Conservation (phyloP, 352 stramenopile species). For the Phytophthora litchii region DNA sequence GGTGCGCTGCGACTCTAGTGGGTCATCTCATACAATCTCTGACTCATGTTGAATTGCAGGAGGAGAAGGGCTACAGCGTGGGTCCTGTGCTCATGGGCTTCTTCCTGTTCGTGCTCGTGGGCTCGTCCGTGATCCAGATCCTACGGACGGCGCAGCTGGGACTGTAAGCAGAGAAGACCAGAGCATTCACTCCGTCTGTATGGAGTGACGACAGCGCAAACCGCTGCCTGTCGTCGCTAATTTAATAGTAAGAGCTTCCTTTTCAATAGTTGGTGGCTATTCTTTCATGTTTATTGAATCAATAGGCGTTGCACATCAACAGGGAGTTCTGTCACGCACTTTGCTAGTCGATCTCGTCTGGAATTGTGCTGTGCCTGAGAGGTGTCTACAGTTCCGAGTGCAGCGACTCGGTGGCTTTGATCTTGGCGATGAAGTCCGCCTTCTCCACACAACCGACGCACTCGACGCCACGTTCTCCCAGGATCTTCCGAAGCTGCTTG, state of each 20-base stretch:
- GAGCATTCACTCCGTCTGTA: not conserved
- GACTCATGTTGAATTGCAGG: constrained; percentile 30
- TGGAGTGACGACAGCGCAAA: constrained; percentile 14
- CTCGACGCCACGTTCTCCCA: constrained; percentile 91
- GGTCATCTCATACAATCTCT: not conserved
- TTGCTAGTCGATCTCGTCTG: constrained; percentile 2
- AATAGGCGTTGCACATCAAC: constrained; percentile 16
- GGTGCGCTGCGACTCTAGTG: constrained; percentile 35
- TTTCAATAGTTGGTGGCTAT: not conserved
- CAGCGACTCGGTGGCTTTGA: constrained; percentile 89
- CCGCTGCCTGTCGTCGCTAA: constrained; percentile 23
- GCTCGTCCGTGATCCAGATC: constrained; percentile 89
- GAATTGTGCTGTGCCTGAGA: not conserved
- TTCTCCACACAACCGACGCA: constrained; percentile 96
- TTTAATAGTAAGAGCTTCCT: constrained; percentile 36
- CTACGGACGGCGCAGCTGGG: constrained; percentile 78
- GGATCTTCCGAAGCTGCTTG: constrained; percentile 95
- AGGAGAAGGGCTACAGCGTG: constrained; percentile 75
- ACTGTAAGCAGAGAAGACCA: constrained; percentile 44
- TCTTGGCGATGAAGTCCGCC: constrained; percentile 94
- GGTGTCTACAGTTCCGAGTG: constrained; percentile 82
- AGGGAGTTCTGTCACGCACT: not conserved
- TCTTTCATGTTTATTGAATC: constrained; percentile 39
- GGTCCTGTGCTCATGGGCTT: constrained; percentile 84
- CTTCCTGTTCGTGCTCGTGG: constrained; percentile 88